Base-by-base conservation (phyloP, 306 rosid genomes). In the Malus domestica region DNA sequence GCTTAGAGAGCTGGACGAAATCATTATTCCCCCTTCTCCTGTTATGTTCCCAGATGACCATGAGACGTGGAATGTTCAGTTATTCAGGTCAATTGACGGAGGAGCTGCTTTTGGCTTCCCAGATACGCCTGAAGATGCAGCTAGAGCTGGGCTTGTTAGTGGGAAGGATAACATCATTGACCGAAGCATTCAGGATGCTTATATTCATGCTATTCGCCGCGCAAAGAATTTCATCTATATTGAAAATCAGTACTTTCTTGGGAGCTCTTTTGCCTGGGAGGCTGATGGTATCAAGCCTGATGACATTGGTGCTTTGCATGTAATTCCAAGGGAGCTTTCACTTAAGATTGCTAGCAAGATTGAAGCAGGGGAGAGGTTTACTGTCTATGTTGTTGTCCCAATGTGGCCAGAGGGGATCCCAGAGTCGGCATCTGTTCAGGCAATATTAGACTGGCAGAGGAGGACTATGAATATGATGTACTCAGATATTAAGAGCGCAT, bases 351-450 rank as follows among this genome's bases (percentile, higher is more conserved):
- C 66, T 49, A 78, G 78, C 44, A 86, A 86, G 85, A 86, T 86
- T 57, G 77, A 78, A 44, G 84, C 81, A 16, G 78, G 86, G 40
- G 89, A 86, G 79, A 74, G 85, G 83, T 86, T 86, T 68, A 86
- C 79, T 6, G 89, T 83, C 33, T 86, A 86, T 63, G 69, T 86
- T 3, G 77, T 86, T 3, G 81, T 86, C 45, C 89, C 89, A 4
- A 82, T 86, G 86, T 86, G 89, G 89, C 89, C 89, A 12, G 89
- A 86, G 83, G 89, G 89, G 18, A 2, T 83, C 25, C 89, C 89
- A 3, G 89, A 80, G 74, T 72, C 81, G 1, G 89, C 81, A 70
- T 74, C 89, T 5, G 89, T 86, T 77, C 89, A 86, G 69, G 89
- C 89, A 2, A 86, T 86, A 73, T 62, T 86, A 25, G 89, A 85